A percentile compares a stretch with the other conserved stretches of the same genome.
These are phyloP conservation scores for Panaeolus cyanescens DNA, from an alignment of 768 basidiomycete genomes.

Conservation along the genomic window DNA sequence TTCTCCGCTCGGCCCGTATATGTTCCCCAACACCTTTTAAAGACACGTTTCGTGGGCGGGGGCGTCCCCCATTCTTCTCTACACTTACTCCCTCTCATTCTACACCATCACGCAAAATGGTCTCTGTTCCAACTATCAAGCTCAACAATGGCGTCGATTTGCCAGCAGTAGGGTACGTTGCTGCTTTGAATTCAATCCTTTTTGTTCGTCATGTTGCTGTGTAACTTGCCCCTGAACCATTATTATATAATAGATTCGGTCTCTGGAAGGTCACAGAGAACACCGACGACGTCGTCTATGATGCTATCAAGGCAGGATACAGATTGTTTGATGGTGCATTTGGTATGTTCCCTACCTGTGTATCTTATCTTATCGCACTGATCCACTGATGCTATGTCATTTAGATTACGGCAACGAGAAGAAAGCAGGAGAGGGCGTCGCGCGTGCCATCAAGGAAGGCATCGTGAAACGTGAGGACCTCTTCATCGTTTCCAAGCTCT, in stretches of 20 bases:
- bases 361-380: constrained; percentile 8
- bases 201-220: constrained; percentile 14
- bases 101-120: constrained; percentile 18
- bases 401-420: constrained; percentile 88
- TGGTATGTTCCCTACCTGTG: constrained; percentile 27
- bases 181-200: background rate
- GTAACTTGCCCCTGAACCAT: constrained; percentile 10
- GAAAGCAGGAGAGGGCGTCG: constrained; percentile 79
- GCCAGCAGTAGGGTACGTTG: constrained; percentile 28
- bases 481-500: constrained; percentile 88
- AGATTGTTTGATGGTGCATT: constrained; percentile 82
- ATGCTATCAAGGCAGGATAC: constrained; percentile 85
- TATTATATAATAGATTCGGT: constrained; percentile 24
- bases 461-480: constrained; percentile 87
- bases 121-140: constrained; percentile 25
- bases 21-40: background rate
- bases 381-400: constrained; percentile 2
- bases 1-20: constrained; percentile 3
- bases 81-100: constrained; percentile 1
- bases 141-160: constrained; percentile 30
- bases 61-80: background rate
- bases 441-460: constrained; percentile 76
- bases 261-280: constrained; percentile 48
- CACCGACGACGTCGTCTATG: constrained; percentile 72
- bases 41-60: background rate